Evolutionary conservation across 495 filamentous ascomycete species (phyloP).

Genomic region (Podospora comata): DNA sequence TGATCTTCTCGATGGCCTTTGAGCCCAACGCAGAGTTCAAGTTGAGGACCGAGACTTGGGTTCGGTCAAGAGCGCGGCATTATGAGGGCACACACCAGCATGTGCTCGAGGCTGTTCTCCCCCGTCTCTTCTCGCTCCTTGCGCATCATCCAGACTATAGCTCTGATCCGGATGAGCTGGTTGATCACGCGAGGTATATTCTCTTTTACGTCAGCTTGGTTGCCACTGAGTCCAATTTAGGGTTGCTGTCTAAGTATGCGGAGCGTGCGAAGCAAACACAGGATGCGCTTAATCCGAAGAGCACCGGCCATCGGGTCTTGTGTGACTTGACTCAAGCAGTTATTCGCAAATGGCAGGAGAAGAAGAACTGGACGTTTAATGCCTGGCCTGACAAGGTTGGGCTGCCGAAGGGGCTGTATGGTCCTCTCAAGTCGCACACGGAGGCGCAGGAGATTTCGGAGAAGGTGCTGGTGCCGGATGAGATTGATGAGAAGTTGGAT

Average conservation of each 20-base stretch:
- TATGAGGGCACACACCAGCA: constrained; percentile 53
- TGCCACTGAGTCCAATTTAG: constrained; percentile 80
- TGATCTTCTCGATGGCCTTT: constrained; percentile 85
- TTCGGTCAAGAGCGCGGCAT: constrained; percentile 68
- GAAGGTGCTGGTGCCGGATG: constrained; percentile 76
- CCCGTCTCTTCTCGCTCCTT: constrained; percentile 78
- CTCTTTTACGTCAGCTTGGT: constrained; percentile 83
- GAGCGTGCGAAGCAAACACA: constrained; percentile 88
- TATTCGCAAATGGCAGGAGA: constrained; percentile 77
- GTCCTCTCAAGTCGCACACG: constrained; percentile 66
- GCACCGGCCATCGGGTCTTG: constrained; percentile 76
- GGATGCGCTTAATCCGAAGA: constrained; percentile 65
- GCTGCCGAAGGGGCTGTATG: constrained; percentile 74
- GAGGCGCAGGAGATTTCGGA: constrained; percentile 79
- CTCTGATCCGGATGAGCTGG: constrained; percentile 61
- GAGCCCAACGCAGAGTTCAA: constrained; percentile 71
- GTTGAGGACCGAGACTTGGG: constrained; percentile 77
- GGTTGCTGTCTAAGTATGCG: constrained; percentile 85
- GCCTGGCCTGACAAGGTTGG: constrained; percentile 78
- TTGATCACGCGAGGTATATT: constrained; percentile 79
- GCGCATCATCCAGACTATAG: constrained; percentile 94
- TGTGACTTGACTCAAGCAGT: constrained; percentile 82
- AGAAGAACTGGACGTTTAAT: constrained; percentile 72
- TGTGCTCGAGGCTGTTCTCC: constrained; percentile 79
- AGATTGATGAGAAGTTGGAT: constrained; percentile 75